phyloP scores from a whole-genome alignment of 1,284 basidiomycete species.

The Cerrena zonata region DNA sequence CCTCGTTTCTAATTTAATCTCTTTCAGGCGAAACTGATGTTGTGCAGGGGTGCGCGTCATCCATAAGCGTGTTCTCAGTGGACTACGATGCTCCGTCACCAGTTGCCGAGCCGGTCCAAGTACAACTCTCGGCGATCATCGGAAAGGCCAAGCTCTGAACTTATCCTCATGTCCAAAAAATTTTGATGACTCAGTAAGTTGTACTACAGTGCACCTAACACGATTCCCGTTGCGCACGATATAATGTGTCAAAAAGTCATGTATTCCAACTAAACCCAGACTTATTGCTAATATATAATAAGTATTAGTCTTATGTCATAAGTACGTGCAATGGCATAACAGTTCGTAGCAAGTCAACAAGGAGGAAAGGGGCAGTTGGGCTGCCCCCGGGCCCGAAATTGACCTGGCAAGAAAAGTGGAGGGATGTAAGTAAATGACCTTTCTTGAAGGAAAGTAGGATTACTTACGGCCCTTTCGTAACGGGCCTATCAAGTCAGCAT shows the following conservation, averaged over 20 bases:
- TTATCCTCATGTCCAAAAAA: too few relatives aligned
- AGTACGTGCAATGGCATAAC: too few relatives aligned
- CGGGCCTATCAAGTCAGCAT: background rate
- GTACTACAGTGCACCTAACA: too few relatives aligned
- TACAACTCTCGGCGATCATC: constrained; percentile 14
- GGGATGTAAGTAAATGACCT: background rate
- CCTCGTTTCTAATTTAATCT: background rate
- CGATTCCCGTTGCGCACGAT: too few relatives aligned
- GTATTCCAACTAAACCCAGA: too few relatives aligned
- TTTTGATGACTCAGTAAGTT: too few relatives aligned
- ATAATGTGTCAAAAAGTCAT: too few relatives aligned
- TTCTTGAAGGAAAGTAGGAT: background rate
- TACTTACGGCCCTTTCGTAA: background rate
- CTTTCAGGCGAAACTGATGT: constrained; percentile 21
- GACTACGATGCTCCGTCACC: constrained; percentile 25
- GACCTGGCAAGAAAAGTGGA: background rate
- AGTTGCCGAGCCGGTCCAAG: constrained; percentile 19
- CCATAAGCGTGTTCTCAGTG: constrained; percentile 25
- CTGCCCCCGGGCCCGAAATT: too few relatives aligned
- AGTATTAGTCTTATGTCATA: too few relatives aligned
- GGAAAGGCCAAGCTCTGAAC: constrained; percentile 7
- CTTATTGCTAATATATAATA: too few relatives aligned
- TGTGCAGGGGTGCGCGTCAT: constrained; percentile 21
- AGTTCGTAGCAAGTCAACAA: too few relatives aligned
- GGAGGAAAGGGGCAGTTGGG: too few relatives aligned